Evolutionary conservation across 1,139 yeast species (phyloP).

Genomic region (Candida sanyaensis): DNA sequence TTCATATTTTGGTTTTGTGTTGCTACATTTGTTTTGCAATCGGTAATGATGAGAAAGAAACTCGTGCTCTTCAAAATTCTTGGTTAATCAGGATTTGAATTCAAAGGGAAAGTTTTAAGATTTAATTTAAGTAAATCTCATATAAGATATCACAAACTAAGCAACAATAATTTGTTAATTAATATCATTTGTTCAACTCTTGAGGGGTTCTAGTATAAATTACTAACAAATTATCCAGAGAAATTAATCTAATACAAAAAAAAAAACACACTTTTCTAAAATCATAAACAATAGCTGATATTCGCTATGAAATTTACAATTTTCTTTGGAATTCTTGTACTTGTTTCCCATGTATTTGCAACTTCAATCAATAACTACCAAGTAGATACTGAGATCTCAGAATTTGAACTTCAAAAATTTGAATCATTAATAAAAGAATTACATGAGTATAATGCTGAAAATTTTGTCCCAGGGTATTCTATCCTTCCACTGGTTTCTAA

Average conservation of each 20-base stretch:
- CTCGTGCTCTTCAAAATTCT: too few relatives aligned
- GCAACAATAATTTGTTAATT: neutral
- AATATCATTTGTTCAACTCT: neutral
- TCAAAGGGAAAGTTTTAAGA: neutral
- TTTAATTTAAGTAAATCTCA: neutral
- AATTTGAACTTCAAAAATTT: neutral
- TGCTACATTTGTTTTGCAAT: too few relatives aligned
- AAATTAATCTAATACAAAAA: too few relatives aligned
- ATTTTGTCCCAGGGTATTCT: conserved; percentile 1
- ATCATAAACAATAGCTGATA: too few relatives aligned
- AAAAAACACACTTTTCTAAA: too few relatives aligned
- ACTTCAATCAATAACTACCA: conserved; percentile 7
- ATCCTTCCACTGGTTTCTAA: too few relatives aligned
- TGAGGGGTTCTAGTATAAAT: neutral
- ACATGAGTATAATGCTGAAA: conserved; percentile 9
- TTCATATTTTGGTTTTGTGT: neutral
- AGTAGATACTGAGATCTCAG: neutral
- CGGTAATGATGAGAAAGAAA: too few relatives aligned
- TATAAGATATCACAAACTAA: neutral
- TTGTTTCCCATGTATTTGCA: conserved; percentile 12
- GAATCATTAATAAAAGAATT: conserved; percentile 12
- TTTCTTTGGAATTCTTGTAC: neutral
- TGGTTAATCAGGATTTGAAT: too few relatives aligned
- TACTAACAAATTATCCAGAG: neutral
- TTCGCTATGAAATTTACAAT: neutral